Evolutionary conservation across 306 rosid genomes (phyloP).

Genomic region (Casuarina glauca): DNA sequence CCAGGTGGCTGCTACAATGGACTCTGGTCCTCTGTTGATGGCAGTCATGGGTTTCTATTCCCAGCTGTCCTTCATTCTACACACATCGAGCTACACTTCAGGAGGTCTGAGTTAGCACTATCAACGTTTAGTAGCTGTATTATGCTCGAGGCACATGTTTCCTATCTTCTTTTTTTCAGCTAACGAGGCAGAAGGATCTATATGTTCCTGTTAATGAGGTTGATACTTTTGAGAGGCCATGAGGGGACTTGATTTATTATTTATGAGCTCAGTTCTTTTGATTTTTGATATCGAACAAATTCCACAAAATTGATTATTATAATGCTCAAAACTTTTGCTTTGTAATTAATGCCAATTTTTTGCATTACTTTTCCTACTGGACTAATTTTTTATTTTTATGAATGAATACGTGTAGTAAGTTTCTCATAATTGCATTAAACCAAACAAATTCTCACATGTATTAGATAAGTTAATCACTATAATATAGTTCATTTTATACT

Average conservation of each 20-base stretch:
- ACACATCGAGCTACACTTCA: slow-evolving; percentile 54
- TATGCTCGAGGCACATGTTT: slow-evolving; percentile 68
- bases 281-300: too few species aligned
- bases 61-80: slow-evolving; percentile 30
- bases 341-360: too few species aligned
- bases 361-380: too few species aligned
- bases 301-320: too few species aligned
- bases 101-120: slow-evolving; percentile 62
- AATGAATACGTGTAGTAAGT: too few species aligned
- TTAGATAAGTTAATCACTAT: background rate
- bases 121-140: slow-evolving; percentile 67
- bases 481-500: too few species aligned
- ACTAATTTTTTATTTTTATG: too few species aligned
- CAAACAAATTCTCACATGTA: background rate
- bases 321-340: background rate
- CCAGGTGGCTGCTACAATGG: slow-evolving; percentile 53
- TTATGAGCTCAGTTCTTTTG: too few species aligned
- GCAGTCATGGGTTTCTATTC: slow-evolving; percentile 60
- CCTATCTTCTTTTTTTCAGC: slow-evolving; percentile 67
- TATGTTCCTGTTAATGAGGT: slow-evolving; percentile 29
- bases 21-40: slow-evolving; percentile 63
- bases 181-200: slow-evolving; percentile 46
- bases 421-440: background rate
- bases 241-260: too few species aligned
- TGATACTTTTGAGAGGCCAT: too few species aligned